These are phyloP conservation scores for Solanum hybrid DNA, from an alignment of 305 asterid species.

Conservation along the genomic window DNA sequence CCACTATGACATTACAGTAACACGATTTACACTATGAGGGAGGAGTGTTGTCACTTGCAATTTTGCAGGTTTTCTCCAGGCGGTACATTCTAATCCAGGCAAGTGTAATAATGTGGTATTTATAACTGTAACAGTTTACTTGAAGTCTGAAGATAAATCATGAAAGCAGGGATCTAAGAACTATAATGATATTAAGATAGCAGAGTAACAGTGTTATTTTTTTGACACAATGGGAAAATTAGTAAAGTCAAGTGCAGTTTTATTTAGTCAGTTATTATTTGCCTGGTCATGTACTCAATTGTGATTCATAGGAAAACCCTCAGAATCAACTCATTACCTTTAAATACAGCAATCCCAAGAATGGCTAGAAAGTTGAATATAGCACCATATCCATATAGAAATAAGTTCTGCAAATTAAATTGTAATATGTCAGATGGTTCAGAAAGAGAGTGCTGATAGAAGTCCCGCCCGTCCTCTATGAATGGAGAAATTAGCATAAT, in stretches of 20 bases:
- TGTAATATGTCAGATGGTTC: neutral
- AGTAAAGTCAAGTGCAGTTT: neutral
- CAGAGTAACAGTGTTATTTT: neutral
- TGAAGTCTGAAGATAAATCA: neutral
- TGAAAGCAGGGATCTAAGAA: neutral
- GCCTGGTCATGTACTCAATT: neutral
- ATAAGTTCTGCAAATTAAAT: conserved; percentile 65
- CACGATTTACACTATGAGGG: neutral
- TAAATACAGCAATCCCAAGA: conserved; percentile 53
- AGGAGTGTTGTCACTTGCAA: neutral
- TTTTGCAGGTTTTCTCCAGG: neutral
- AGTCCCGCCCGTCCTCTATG: neutral
- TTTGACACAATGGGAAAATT: neutral
- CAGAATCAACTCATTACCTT: conserved; percentile 38
- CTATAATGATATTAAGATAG: neutral
- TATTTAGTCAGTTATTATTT: neutral
- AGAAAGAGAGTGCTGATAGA: neutral
- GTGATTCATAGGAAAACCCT: neutral
- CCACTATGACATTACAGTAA: neutral
- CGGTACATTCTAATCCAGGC: neutral
- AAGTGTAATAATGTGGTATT: neutral
- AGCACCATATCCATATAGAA: conserved; percentile 96
- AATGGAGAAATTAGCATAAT: neutral
- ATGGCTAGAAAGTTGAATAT: conserved; percentile 93
- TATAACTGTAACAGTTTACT: neutral